These are phyloP conservation scores for Pichia paraexigua DNA, from an alignment of 805 yeast species.

Conservation along the genomic window DNA sequence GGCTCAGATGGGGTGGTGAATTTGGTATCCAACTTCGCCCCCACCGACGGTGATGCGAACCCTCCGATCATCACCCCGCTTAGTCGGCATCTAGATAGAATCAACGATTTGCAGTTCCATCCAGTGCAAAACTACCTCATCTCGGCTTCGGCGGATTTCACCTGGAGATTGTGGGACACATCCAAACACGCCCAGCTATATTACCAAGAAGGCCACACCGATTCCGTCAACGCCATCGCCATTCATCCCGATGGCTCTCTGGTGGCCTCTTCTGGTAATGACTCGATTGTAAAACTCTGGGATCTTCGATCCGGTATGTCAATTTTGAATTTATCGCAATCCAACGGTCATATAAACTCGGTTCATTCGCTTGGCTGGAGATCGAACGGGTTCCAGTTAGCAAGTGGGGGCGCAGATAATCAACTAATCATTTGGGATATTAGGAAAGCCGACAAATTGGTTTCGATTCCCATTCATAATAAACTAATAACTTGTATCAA, in stretches of 20 bases:
- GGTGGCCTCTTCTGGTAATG: conserved; percentile 70
- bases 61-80: neutral
- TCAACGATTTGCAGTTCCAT: conserved; percentile 55
- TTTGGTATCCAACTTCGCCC: neutral
- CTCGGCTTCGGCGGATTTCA: conserved; percentile 72
- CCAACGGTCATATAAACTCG: conserved; percentile 58
- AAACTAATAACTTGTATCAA: conserved; percentile 61
- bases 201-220: conserved; percentile 81
- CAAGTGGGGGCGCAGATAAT: conserved; percentile 82
- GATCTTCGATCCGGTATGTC: conserved; percentile 74
- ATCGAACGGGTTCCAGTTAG: conserved; percentile 63
- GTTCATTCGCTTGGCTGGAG: conserved; percentile 70
- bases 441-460: conserved; percentile 34
- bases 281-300: conserved; percentile 70
- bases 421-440: conserved; percentile 81
- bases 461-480: conserved; percentile 64
- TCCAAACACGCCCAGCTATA: conserved; percentile 40
- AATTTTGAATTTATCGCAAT: conserved; percentile 38
- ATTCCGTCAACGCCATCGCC: conserved; percentile 53
- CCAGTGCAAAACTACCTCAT: conserved; percentile 52
- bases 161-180: conserved; percentile 87
- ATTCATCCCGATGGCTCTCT: conserved; percentile 76
- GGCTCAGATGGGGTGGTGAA: conserved; percentile 39
- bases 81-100: conserved; percentile 47
- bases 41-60: no score